A percentile compares a stretch with the other conserved stretches of the same genome.
Conservation (phyloP, 2,329 filamentous ascomycete genomes). For the Blumeria graminis region DNA sequence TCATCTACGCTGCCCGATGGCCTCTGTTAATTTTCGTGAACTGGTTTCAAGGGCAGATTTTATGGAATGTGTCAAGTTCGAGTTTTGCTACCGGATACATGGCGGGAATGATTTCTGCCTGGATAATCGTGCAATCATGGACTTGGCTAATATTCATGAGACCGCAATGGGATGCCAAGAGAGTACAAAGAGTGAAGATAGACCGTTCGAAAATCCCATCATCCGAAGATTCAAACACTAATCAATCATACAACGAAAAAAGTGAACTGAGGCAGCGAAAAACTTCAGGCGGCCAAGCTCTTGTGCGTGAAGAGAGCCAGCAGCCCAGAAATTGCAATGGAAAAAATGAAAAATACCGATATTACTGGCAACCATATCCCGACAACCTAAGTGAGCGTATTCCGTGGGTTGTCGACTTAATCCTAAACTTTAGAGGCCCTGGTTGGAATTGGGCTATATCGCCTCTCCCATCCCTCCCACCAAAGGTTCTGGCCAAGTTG, state of each 20-base stretch:
- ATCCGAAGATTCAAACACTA: not conserved
- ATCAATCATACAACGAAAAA: not conserved
- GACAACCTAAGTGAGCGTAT: constrained; percentile 25
- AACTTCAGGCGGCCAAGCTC: not conserved
- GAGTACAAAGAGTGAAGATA: constrained; percentile 16
- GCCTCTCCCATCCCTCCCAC: constrained; percentile 23
- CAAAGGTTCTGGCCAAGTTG: constrained; percentile 18
- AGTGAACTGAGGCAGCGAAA: not conserved
- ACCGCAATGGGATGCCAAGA: constrained; percentile 31
- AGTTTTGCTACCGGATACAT: constrained; percentile 28
- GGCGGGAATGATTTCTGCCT: constrained; percentile 24
- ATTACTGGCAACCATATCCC: constrained; percentile 37
- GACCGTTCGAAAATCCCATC: not conserved
- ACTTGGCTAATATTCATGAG: constrained; percentile 27
- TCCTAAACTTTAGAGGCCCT: constrained; percentile 27
- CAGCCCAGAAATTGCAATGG: too few species aligned
- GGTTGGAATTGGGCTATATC: constrained; percentile 34
- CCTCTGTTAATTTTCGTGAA: constrained; percentile 22
- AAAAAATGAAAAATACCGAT: constrained; percentile 15
- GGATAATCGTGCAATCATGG: constrained; percentile 25
- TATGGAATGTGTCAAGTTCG: constrained; percentile 22
- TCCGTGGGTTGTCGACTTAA: constrained; percentile 31
- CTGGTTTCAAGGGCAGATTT: constrained; percentile 21
- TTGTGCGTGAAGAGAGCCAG: not conserved
- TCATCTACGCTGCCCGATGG: constrained; percentile 27